A percentile compares a stretch with the other conserved stretches of the same genome.
phyloP scores from a whole-genome alignment of 768 basidiomycete genomes.

The Amanita jacksonii region DNA sequence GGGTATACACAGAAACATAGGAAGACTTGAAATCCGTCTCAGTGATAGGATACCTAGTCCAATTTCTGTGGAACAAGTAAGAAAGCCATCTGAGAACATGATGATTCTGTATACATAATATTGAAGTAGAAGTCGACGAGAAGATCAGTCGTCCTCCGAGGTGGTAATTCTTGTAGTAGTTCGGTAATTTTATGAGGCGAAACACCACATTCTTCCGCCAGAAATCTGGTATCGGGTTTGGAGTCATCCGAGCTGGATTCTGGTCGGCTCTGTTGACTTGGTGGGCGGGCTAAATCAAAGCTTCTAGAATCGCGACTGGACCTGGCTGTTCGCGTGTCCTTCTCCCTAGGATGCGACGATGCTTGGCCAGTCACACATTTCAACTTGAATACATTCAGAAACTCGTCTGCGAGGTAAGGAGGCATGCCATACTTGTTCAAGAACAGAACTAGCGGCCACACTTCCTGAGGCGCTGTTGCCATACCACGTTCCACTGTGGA shows the following conservation, averaged over 20 bases:
- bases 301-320: neutral
- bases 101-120: conserved; percentile 42
- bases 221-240: conserved; percentile 62
- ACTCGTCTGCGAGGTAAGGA: neutral
- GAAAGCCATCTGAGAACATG: neutral
- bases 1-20: conserved; percentile 53
- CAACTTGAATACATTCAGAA: conserved; percentile 27
- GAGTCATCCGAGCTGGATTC: conserved; percentile 22
- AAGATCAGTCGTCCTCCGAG: conserved; percentile 60
- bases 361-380: conserved; percentile 42
- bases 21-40: conserved; percentile 73
- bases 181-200: conserved; percentile 86
- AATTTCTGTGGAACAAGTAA: conserved; percentile 49
- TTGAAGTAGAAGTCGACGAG: conserved; percentile 79
- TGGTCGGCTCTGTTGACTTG: conserved; percentile 14
- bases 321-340: neutral
- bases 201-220: conserved; percentile 90
- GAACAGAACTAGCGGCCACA: conserved; percentile 66
- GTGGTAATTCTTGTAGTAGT: conserved; percentile 81
- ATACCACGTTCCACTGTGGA: conserved; percentile 82
- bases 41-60: conserved; percentile 88
- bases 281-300: conserved; percentile 15
- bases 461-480: conserved; percentile 80
- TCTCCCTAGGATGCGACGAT: conserved; percentile 10
- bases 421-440: conserved; percentile 54